Evolutionary conservation across 257 asterid species (phyloP).

Genomic region (Lithospermum erythrorhizon): DNA sequence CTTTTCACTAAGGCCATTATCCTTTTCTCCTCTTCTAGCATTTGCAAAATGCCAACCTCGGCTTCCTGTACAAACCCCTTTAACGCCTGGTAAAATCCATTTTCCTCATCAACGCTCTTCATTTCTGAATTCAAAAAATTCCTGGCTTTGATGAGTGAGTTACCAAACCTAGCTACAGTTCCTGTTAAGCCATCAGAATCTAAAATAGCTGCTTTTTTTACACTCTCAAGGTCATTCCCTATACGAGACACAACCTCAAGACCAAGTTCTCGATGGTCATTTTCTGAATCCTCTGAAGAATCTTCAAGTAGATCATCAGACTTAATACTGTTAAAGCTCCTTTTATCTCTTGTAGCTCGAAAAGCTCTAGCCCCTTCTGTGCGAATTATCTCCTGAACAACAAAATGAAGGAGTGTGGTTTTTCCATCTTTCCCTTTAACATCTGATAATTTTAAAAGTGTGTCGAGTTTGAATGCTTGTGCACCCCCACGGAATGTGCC

Average conservation of each 20-base stretch:
- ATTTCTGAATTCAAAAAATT: slow-evolving; percentile 48
- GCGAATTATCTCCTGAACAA: slow-evolving; percentile 79
- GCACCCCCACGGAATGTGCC: slow-evolving; percentile 97
- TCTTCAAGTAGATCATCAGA: slow-evolving; percentile 36
- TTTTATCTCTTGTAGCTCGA: slow-evolving; percentile 32
- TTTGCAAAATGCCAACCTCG: slow-evolving; percentile 48
- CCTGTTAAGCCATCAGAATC: slow-evolving; percentile 58
- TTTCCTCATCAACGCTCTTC: slow-evolving; percentile 35
- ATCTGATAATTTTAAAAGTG: slow-evolving; percentile 71
- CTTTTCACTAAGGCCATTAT: slow-evolving; percentile 75
- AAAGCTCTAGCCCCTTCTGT: slow-evolving; percentile 82
- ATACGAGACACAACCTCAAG: slow-evolving; percentile 57
- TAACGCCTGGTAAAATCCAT: slow-evolving; percentile 49
- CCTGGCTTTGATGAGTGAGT: slow-evolving; percentile 37
- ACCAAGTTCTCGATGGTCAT: slow-evolving; percentile 44
- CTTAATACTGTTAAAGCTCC: slow-evolving; percentile 32
- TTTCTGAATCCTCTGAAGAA: slow-evolving; percentile 36
- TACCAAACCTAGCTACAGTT: slow-evolving; percentile 44
- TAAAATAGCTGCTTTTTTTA: slow-evolving; percentile 55
- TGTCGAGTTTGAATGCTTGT: slow-evolving; percentile 90
- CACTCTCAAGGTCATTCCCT: slow-evolving; percentile 61
- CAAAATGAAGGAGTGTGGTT: slow-evolving; percentile 81
- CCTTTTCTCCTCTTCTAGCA: slow-evolving; percentile 75
- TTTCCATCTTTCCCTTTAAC: slow-evolving; percentile 89
- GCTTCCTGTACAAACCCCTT: slow-evolving; percentile 54